Conservation (phyloP, 176 grass and related monocot species). For the Carex scoparia region DNA sequence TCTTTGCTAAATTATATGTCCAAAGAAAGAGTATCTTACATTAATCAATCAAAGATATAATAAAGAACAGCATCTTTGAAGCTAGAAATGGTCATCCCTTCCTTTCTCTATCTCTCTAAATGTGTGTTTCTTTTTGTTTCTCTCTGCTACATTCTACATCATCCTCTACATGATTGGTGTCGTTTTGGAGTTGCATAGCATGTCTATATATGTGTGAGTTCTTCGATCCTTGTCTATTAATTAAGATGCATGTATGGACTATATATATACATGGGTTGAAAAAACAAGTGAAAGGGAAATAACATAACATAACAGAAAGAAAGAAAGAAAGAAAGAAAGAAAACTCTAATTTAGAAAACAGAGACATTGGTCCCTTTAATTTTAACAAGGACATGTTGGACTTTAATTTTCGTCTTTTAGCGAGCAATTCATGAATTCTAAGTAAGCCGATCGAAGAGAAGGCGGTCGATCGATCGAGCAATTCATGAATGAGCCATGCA, state of each 20-base stretch:
- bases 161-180: not conserved
- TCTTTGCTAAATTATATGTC: not conserved
- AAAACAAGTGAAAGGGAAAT: not conserved
- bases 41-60: constrained; percentile 10
- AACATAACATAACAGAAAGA: not conserved
- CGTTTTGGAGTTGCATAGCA: not conserved
- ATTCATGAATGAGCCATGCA: too few species aligned
- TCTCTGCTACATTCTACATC: not conserved
- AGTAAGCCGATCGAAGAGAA: too few species aligned
- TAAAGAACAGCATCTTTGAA: not conserved
- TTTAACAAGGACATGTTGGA: not conserved
- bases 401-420: not conserved
- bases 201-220: not conserved
- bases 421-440: not conserved
- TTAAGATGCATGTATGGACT: not conserved
- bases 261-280: not conserved
- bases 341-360: not conserved
- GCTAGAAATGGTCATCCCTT: not conserved
- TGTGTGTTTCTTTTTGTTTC: not conserved
- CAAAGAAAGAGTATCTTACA: not conserved
- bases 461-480: too few species aligned
- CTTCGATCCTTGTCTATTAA: not conserved
- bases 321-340: not conserved
- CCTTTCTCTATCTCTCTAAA: not conserved
- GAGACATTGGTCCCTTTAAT: not conserved